A percentile compares a stretch with the other conserved stretches of the same genome.
These are phyloP conservation scores for Spathaspora gorwiae DNA, from an alignment of 805 yeast genomes.

Conservation along the genomic window DNA sequence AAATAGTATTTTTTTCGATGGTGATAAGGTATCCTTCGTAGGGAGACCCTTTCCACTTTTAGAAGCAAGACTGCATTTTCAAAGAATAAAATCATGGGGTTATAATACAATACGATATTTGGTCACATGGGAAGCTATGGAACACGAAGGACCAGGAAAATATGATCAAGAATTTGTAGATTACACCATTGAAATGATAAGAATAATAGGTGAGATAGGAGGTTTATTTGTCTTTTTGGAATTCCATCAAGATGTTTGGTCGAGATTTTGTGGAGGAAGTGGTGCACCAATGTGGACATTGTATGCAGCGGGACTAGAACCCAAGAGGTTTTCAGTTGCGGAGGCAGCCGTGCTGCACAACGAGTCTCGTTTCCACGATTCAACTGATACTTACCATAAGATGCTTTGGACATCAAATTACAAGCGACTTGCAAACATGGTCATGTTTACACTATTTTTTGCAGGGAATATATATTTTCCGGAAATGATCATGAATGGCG, in stretches of 20 bases:
- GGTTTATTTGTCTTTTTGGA: conserved; percentile 78
- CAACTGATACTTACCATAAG: conserved; percentile 51
- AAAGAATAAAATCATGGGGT: conserved; percentile 73
- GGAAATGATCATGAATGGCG: conserved; percentile 61
- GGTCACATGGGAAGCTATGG: conserved; percentile 89
- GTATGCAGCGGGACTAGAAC: conserved; percentile 83
- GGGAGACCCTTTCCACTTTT: conserved; percentile 75
- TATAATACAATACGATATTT: conserved; percentile 73
- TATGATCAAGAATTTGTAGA: conserved; percentile 77
- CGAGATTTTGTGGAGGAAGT: conserved; percentile 80
- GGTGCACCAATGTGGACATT: conserved; percentile 96
- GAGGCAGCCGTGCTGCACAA: conserved; percentile 82
- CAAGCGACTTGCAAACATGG: conserved; percentile 63
- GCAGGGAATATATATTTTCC: conserved; percentile 79
- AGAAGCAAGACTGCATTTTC: conserved; percentile 67
- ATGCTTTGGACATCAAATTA: conserved; percentile 95
- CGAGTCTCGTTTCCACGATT: conserved; percentile 27
- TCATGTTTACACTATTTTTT: conserved; percentile 84
- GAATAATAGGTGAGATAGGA: conserved; percentile 55
- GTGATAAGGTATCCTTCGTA: conserved; percentile 74
- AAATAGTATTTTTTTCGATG: conserved; percentile 54
- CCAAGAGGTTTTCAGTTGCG: conserved; percentile 61
- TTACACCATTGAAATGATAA: conserved; percentile 60
- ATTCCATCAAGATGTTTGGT: conserved; percentile 95
- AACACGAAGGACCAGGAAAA: conserved; percentile 78